Evolutionary conservation across 768 basidiomycete species (phyloP).

Genomic region (Hygrophoropsis aurantiaca): DNA sequence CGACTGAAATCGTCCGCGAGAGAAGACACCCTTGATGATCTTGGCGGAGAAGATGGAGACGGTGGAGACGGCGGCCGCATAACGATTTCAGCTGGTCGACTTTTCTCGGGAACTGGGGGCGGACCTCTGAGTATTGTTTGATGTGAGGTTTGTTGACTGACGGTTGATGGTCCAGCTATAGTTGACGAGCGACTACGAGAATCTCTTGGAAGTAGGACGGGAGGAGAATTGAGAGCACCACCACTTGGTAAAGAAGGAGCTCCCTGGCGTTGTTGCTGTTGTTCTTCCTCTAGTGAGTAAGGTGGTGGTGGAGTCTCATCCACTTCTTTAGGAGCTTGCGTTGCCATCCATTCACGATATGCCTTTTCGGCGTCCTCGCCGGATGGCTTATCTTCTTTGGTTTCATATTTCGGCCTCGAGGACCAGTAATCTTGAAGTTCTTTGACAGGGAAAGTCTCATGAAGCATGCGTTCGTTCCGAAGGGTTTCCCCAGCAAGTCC

Average conservation of each 20-base stretch:
- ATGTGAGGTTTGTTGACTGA: not conserved
- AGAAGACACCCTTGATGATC: constrained; percentile 8
- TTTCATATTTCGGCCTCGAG: constrained; percentile 57
- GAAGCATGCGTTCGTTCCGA: constrained; percentile 60
- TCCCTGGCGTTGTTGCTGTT: not conserved
- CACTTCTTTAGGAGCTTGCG: constrained; percentile 30
- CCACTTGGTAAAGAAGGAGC: constrained; percentile 2
- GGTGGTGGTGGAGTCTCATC: constrained; percentile 69
- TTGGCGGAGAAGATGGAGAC: not conserved
- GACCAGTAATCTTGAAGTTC: constrained; percentile 78
- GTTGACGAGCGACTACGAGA: constrained; percentile 9
- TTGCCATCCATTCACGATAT: constrained; percentile 50
- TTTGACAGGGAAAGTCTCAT: constrained; percentile 65
- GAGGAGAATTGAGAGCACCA: not conserved
- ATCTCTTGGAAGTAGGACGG: constrained; percentile 10
- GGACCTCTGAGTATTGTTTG: not conserved
- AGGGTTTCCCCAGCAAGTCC: constrained; percentile 71
- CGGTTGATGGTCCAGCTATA: not conserved
- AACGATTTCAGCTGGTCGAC: not conserved
- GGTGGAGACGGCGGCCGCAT: constrained; percentile 1
- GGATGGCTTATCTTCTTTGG: constrained; percentile 21
- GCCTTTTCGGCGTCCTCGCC: constrained; percentile 18
- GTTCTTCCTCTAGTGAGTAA: constrained; percentile 57
- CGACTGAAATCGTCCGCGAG: constrained; percentile 40
- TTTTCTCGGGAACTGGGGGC: too few relatives aligned